A percentile compares a stretch with the other conserved stretches of the same genome.
Evolutionary conservation across 1,139 yeast species (phyloP).

Genomic region (Trichomonascaceae sp.): DNA sequence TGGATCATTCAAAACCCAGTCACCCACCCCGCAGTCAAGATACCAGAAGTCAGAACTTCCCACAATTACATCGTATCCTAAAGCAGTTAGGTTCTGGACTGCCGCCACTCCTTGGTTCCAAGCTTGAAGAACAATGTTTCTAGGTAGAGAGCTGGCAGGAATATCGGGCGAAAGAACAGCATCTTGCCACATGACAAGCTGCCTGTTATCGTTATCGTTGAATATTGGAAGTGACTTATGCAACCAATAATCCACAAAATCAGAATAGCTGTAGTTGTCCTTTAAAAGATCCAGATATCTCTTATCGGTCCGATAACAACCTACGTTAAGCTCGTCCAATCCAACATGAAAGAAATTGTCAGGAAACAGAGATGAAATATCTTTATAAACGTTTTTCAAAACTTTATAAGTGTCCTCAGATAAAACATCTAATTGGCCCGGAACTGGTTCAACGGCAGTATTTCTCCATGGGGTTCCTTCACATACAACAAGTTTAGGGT

Average conservation of each 20-base stretch:
- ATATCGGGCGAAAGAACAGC: slow-evolving; percentile 26
- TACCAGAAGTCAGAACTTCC: slow-evolving; percentile 36
- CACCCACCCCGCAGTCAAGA: slow-evolving; percentile 43
- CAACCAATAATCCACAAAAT: slow-evolving; percentile 37
- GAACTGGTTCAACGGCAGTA: slow-evolving; percentile 12
- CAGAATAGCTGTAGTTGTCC: slow-evolving; percentile 29
- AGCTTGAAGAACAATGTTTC: slow-evolving; percentile 37
- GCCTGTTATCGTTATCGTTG: slow-evolving; percentile 19
- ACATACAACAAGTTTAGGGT: slow-evolving; percentile 37
- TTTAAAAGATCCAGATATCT: slow-evolving; percentile 26
- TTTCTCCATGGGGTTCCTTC: slow-evolving; percentile 20
- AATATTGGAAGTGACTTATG: slow-evolving; percentile 37
- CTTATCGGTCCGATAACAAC: slow-evolving; percentile 32
- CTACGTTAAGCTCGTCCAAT: slow-evolving; percentile 37
- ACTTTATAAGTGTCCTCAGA: slow-evolving; percentile 14
- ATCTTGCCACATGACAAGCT: slow-evolving; percentile 46
- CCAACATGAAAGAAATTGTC: slow-evolving; percentile 44
- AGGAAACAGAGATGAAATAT: slow-evolving; percentile 34
- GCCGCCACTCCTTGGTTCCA: slow-evolving; percentile 33
- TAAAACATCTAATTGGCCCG: slow-evolving; percentile 18
- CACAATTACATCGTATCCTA: slow-evolving; percentile 41
- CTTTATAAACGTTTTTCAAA: slow-evolving; percentile 15
- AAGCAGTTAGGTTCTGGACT: slow-evolving; percentile 12
- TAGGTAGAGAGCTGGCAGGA: slow-evolving; percentile 15
- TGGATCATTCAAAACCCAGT: slow-evolving; percentile 37